phyloP scores from a whole-genome alignment of 2,329 filamentous ascomycete genomes.

The Calonectria pseudoreteaudii region DNA sequence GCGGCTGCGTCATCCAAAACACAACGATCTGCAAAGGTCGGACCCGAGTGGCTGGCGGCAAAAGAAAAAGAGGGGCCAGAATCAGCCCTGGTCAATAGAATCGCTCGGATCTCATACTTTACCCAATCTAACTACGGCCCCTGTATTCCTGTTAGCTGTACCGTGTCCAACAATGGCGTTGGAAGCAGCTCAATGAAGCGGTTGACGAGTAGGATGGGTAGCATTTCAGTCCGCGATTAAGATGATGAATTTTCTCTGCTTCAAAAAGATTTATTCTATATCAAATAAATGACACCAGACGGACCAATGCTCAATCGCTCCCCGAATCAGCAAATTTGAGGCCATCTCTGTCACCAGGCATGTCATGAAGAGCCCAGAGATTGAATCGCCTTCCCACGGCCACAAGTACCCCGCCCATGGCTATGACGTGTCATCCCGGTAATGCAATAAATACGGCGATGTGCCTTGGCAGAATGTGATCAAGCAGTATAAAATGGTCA shows the following conservation, averaged over 20 bases:
- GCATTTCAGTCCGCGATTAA: not conserved
- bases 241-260: not conserved
- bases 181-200: not conserved
- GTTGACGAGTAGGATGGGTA: not conserved
- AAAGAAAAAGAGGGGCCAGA: not conserved
- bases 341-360: not conserved
- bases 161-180: not conserved
- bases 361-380: not conserved
- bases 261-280: not conserved
- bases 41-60: not conserved
- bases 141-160: not conserved
- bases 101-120: not conserved
- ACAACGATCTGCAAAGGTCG: not conserved
- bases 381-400: not conserved
- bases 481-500: not conserved
- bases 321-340: not conserved
- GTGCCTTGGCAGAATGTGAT: not conserved
- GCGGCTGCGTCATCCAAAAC: not conserved
- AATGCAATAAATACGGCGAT: not conserved
- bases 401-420: not conserved
- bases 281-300: not conserved
- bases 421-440: not conserved
- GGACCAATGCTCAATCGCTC: not conserved
- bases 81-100: not conserved
- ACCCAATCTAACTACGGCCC: not conserved